Evolutionary conservation across 768 basidiomycete genomes (phyloP).

Genomic region (Rhodotorula sphaerocarpa): DNA sequence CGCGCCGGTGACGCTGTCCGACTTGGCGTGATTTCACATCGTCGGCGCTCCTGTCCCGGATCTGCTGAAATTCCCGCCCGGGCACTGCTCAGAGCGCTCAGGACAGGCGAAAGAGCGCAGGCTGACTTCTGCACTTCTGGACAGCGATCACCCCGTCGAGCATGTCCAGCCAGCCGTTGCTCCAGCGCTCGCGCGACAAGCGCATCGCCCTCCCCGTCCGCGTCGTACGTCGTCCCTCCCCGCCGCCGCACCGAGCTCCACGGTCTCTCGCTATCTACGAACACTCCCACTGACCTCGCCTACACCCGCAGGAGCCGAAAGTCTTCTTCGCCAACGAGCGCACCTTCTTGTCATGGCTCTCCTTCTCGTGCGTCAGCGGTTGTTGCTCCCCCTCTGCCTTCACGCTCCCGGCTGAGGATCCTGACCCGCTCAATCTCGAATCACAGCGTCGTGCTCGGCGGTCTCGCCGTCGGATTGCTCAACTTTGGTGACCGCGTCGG

Average conservation of each 20-base stretch:
- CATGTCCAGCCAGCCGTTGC: constrained; percentile 96
- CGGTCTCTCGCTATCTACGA: background rate
- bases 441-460: constrained; percentile 88
- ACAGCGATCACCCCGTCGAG: too few relatives aligned
- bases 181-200: constrained; percentile 77
- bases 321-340: constrained; percentile 80
- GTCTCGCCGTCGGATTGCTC: constrained; percentile 85
- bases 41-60: too few relatives aligned
- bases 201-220: constrained; percentile 93
- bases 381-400: background rate
- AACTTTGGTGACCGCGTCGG: constrained; percentile 99
- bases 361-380: constrained; percentile 42
- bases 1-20: too few relatives aligned
- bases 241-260: too few relatives aligned
- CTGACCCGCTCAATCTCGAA: background rate
- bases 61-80: too few relatives aligned
- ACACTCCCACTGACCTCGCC: too few relatives aligned
- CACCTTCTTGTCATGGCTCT: constrained; percentile 92
- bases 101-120: too few relatives aligned
- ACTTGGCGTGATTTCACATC: too few relatives aligned
- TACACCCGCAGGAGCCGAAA: constrained; percentile 59
- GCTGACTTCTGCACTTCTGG: too few relatives aligned
- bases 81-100: too few relatives aligned
- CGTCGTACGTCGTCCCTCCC: constrained; percentile 44
- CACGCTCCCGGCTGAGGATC: background rate